A percentile compares a stretch with the other conserved stretches of the same genome.
phyloP scores from a whole-genome alignment of 306 rosid genomes.

The Mimosa bimucronata region DNA sequence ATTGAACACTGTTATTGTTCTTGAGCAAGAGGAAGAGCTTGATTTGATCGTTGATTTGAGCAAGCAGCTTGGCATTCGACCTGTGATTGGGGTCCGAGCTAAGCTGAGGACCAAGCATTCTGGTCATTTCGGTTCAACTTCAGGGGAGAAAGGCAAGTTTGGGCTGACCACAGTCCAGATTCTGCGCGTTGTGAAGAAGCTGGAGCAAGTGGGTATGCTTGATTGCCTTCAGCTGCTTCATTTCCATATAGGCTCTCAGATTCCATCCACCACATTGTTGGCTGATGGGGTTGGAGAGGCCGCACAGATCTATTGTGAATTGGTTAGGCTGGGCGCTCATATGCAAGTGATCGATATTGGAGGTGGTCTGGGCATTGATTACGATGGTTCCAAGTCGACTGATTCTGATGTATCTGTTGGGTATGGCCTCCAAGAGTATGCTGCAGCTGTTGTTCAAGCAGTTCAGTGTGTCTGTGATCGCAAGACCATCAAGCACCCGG shows the following conservation, averaged over 20 bases:
- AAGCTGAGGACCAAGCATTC: constrained; percentile 89
- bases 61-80: constrained; percentile 67
- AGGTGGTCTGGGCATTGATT: constrained; percentile 93
- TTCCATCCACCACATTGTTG: constrained; percentile 76
- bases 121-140: constrained; percentile 90
- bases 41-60: constrained; percentile 75
- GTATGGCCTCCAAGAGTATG: constrained; percentile 75
- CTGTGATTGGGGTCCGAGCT: constrained; percentile 81
- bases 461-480: constrained; percentile 66
- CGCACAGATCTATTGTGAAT: constrained; percentile 88
- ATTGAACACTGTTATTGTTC: constrained; percentile 78
- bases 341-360: constrained; percentile 89
- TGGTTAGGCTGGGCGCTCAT: constrained; percentile 82
- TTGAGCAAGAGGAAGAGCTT: constrained; percentile 91
- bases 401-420: constrained; percentile 82
- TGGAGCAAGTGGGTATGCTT: constrained; percentile 69
- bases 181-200: constrained; percentile 73
- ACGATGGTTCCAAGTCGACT: constrained; percentile 82
- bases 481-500: constrained; percentile 70
- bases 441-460: constrained; percentile 75
- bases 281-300: constrained; percentile 87
- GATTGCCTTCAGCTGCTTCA: constrained; percentile 87
- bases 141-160: constrained; percentile 97
- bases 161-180: constrained; percentile 83
- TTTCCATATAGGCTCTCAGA: constrained; percentile 94